Evolutionary conservation across 1,284 basidiomycete species (phyloP), one percentile per base, ranked within the genome.

Genomic region (Puccinia coronata): DNA sequence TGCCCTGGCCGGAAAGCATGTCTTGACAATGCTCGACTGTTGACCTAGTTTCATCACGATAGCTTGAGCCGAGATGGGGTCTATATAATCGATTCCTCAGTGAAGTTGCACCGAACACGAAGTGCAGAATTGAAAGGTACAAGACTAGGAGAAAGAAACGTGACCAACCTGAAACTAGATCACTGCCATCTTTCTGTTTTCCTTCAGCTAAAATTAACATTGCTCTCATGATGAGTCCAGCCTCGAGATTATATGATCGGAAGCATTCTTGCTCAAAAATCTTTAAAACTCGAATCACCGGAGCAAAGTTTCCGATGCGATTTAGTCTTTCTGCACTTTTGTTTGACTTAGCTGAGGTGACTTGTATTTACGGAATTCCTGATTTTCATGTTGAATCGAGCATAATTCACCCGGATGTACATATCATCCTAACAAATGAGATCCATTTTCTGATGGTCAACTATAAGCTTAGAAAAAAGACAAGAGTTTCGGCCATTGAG

Each of bases 241-340:
- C 76, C 51, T 78, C 76, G 16, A 53, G 47, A 51, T 78, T 78
- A 36, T 53, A 78, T 0, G 34, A 70, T 43, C 65, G 57, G 23
- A 78, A 47, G 28, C 76, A 78, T 69, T 78, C 76, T 53, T 78
- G 76, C n/a, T 51, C 61, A 39, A 78, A 70, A 16, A 78, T 78
- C 76, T 78, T 43, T 20, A 36, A 39, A n/a, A 53, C 0, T 31
- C 23, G 3, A 67, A n/a, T 63, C n/a, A 14, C 20, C 47, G 39
- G 23, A 41, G 34, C 43, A 23, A 65, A 14, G 25, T 12, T 28
- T 59, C 12, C 1, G 11, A 25, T 61, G 36, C 25, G 41, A 49
- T 63, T 41, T 0, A 75, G 41, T 49, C 1, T 4, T 18, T 47
- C n/a, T 70, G 2, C 23, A 12, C 1, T 20, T n/a, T 34, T 39